phyloP scores from a whole-genome alignment of 2,329 filamentous ascomycete species.

The Dothidotthia symphoricarpi region DNA sequence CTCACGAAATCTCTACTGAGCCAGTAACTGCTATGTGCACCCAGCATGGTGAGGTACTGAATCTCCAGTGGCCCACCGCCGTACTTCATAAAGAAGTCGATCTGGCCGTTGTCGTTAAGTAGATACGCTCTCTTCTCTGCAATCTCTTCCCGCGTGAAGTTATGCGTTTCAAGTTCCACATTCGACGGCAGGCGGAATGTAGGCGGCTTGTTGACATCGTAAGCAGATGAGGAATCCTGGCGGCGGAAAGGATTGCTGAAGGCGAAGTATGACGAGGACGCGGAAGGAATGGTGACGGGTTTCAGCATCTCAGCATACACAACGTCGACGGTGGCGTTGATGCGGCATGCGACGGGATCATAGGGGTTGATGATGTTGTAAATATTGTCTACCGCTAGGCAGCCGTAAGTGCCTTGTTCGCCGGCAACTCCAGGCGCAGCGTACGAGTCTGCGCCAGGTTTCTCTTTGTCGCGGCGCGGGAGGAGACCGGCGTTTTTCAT shows the following conservation, averaged over 20 bases:
- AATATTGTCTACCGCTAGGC: conserved; percentile 89
- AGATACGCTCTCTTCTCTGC: conserved; percentile 84
- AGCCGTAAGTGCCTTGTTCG: conserved; percentile 79
- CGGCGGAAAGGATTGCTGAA: conserved; percentile 44
- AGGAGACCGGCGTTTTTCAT: conserved; percentile 71
- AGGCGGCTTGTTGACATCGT: conserved; percentile 30
- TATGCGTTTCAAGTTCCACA: conserved; percentile 91
- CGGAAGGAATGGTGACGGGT: conserved; percentile 74
- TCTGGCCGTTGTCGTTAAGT: conserved; percentile 94
- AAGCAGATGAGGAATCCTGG: conserved; percentile 24
- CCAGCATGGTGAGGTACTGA: conserved; percentile 95
- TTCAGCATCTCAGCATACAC: conserved; percentile 75
- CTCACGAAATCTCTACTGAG: conserved; percentile 81
- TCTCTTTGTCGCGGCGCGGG: conserved; percentile 72
- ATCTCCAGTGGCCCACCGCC: conserved; percentile 87
- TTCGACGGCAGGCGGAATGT: conserved; percentile 47
- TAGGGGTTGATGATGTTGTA: conserved; percentile 86
- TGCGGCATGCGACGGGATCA: conserved; percentile 82
- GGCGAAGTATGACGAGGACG: conserved; percentile 53
- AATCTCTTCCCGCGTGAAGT: conserved; percentile 88
- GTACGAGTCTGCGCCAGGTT: conserved; percentile 68
- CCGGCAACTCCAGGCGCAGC: conserved; percentile 62
- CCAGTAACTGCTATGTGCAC: conserved; percentile 96
- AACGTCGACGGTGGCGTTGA: conserved; percentile 86
- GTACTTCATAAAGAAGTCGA: conserved; percentile 84